Evolutionary conservation across 2,329 filamentous ascomycete genomes (phyloP), one percentile per base, ranked within the genome.

Genomic region (Neonectria punicea): DNA sequence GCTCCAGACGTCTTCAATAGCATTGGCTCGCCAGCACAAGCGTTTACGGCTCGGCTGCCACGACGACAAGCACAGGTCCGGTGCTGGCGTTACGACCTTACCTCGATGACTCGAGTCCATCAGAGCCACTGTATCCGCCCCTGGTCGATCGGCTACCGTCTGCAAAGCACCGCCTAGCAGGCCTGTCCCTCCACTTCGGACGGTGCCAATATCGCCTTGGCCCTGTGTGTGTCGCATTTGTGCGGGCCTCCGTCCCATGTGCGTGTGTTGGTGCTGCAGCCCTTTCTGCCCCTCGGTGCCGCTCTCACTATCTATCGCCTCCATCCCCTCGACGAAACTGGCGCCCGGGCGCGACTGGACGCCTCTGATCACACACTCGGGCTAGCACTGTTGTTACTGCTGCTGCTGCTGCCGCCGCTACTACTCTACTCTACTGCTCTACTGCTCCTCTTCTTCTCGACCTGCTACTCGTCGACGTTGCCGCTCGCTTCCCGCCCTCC

Each of bases 401-500:
- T 43, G 39, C 18, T 9, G 10, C n/a, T 18, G 39, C 16, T 18
- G n/a, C 39, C 3, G 39, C 39, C 8, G n/a, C n/a, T 20, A n/a
- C 47, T 16, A 20, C 10, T 32, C 8, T 14, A 30, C 22, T 22
- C 20, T 20, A 20, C 20, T 20, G 20, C 20, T 20, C 13, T 30
- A 14, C n/a, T 7, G 5, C 20, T 16, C 32, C 3, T 50, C 22
- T n/a, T 8, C 16, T 50, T 9, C 28, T 50, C 46, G 16, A 22
- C 60, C 18, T 44, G 67, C 66, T 67, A 57, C 58, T 57, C 61
- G 53, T 47, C 61, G 53, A 57, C 53, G 59, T 63, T 70, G 69
- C 69, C 69, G 69, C 69, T 69, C 68, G 63, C 68, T 71, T 67
- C 64, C 51, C 54, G 46, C 43, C 58, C 30, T 56, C 39, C 25